Evolutionary conservation across 306 rosid genomes (phyloP).

Genomic region (Inga laurina): DNA sequence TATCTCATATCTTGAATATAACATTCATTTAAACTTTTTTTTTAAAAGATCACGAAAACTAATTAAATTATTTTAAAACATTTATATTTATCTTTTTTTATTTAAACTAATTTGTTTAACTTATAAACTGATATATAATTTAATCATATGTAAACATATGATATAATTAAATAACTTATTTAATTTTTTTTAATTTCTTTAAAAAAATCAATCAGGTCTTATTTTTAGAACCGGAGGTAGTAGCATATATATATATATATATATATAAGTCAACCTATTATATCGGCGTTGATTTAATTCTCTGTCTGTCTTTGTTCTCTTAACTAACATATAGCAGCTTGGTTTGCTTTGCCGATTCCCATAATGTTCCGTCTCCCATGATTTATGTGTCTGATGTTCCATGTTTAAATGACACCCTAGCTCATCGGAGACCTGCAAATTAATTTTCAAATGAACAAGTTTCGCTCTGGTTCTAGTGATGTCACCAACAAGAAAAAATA

Average conservation of each 20-base stretch:
- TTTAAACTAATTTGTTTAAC: no score
- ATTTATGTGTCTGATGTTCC: background rate
- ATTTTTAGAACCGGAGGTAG: no score
- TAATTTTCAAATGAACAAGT: background rate
- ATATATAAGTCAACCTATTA: conserved; percentile 15
- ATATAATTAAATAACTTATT: no score
- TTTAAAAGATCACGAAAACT: no score
- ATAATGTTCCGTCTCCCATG: background rate
- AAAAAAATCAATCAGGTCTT: no score
- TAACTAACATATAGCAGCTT: background rate
- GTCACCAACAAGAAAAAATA: background rate
- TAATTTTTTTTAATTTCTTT: no score
- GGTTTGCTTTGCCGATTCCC: background rate
- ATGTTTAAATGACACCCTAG: background rate
- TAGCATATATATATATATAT: background rate
- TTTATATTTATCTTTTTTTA: no score
- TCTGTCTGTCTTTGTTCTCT: conserved; percentile 13
- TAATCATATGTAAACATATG: no score
- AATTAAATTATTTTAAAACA: no score
- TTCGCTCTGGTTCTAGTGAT: background rate
- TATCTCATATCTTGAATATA: no score
- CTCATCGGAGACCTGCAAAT: background rate
- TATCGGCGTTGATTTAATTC: conserved; percentile 22
- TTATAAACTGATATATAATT: no score
- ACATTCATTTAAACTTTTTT: no score